Conservation (phyloP, 768 basidiomycete species). For the Pholiota molesta region DNA sequence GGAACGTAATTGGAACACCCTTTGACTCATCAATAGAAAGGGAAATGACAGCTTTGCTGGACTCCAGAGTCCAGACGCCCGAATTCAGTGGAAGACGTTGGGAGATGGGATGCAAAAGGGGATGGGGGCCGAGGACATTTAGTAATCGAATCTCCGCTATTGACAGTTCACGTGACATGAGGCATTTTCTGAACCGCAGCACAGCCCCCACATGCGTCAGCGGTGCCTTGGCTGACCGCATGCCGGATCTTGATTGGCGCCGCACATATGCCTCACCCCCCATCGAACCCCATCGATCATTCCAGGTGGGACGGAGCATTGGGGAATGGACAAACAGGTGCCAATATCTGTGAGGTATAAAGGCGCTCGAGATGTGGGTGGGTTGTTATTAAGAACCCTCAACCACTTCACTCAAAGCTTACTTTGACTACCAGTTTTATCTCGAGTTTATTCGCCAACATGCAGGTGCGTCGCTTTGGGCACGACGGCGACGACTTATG, state of each 20-base stretch:
- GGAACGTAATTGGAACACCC: too few species aligned
- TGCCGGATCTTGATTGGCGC: not conserved
- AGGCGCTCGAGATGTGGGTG: not conserved
- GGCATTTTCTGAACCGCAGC: not conserved
- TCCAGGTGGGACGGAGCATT: not conserved
- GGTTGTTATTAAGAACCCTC: not conserved
- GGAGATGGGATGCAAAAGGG: too few species aligned
- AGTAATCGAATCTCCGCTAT: not conserved
- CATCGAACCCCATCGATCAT: not conserved
- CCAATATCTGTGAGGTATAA: not conserved
- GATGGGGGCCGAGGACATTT: too few species aligned
- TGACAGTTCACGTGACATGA: not conserved
- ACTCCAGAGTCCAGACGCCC: too few species aligned
- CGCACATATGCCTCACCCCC: not conserved
- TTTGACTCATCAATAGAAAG: too few species aligned
- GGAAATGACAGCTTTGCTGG: too few species aligned
- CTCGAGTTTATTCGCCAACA: not conserved
- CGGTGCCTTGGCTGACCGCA: not conserved
- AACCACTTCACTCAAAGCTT: not conserved
- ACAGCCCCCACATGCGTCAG: not conserved
- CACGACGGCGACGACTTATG: not conserved
- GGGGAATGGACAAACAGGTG: not conserved
- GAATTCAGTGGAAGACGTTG: too few species aligned
- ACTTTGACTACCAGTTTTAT: not conserved
- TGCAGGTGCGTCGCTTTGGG: not conserved